A percentile compares a stretch with the other conserved stretches of the same genome.
Evolutionary conservation across 73 alveolate genomes (phyloP).

Genomic region (Tetrahymena elliotti): DNA sequence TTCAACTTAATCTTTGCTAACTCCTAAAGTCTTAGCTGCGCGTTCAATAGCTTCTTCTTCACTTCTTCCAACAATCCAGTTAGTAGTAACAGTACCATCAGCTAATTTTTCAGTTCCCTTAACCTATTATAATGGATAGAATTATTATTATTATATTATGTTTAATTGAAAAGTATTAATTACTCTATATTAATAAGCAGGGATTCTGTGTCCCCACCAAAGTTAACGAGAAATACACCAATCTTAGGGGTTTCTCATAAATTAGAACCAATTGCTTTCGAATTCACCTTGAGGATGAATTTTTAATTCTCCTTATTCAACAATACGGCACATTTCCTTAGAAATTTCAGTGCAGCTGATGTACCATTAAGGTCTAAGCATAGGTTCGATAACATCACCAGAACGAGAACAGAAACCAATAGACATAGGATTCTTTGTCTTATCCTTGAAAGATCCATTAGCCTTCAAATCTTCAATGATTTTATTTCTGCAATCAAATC

Average conservation of each 20-base stretch:
- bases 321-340: slow-evolving; percentile 71
- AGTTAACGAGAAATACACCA: slow-evolving; percentile 96
- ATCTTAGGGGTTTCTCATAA: slow-evolving; percentile 76
- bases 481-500: slow-evolving; percentile 92
- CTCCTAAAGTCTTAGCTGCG: slow-evolving; percentile 72
- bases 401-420: slow-evolving; percentile 92
- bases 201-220: slow-evolving; percentile 99
- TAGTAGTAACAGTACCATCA: slow-evolving; percentile 64
- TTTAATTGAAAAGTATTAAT: not conserved
- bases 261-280: slow-evolving; percentile 76
- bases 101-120: slow-evolving; percentile 68
- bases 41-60: slow-evolving; percentile 80
- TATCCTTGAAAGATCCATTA: slow-evolving; percentile 75
- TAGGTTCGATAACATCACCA: slow-evolving; percentile 97
- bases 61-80: slow-evolving; percentile 84
- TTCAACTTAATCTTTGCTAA: slow-evolving; percentile 19
- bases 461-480: slow-evolving; percentile 74
- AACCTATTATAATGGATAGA: slow-evolving; percentile 14
- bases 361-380: slow-evolving; percentile 96
- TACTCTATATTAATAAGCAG: slow-evolving; percentile 87
- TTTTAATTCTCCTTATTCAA: slow-evolving; percentile 65
- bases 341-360: slow-evolving; percentile 76
- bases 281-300: slow-evolving; percentile 72
- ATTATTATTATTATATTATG: slow-evolving; percentile 50
- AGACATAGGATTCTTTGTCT: slow-evolving; percentile 92